Evolutionary conservation across 2,329 filamentous ascomycete genomes (phyloP).

Genomic region (Ophiostoma sp.): DNA sequence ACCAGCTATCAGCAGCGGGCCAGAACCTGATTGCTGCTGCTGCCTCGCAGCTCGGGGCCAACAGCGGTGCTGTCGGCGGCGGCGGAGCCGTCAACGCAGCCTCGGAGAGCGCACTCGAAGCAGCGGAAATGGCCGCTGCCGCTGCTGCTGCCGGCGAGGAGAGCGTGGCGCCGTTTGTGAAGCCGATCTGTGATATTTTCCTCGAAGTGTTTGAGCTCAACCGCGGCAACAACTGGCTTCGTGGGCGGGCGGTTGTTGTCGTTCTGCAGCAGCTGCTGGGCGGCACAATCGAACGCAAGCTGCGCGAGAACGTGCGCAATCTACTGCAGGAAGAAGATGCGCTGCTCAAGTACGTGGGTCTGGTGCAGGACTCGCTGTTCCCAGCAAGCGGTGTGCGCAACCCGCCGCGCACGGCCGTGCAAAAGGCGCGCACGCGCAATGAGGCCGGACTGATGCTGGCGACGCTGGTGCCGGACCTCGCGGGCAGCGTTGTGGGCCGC

Average conservation of each 20-base stretch:
- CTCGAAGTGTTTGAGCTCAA: constrained; percentile 93
- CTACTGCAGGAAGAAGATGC: constrained; percentile 77
- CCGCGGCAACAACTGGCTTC: constrained; percentile 92
- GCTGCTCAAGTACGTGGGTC: constrained; percentile 66
- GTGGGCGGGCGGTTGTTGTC: constrained; percentile 89
- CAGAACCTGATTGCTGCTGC: constrained; percentile 83
- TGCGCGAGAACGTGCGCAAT: constrained; percentile 73
- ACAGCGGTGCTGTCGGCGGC: not conserved
- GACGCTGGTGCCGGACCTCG: constrained; percentile 84
- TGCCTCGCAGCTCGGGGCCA: constrained; percentile 51
- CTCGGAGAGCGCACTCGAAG: constrained; percentile 57
- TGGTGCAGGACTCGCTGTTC: constrained; percentile 72
- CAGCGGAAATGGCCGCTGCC: constrained; percentile 78
- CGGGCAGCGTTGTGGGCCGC: constrained; percentile 86
- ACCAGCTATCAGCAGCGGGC: constrained; percentile 86
- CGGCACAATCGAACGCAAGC: constrained; percentile 91
- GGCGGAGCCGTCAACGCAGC: not conserved
- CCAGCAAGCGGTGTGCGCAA: constrained; percentile 27
- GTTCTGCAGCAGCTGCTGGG: constrained; percentile 93
- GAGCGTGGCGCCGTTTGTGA: constrained; percentile 68
- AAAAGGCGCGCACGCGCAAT: constrained; percentile 73
- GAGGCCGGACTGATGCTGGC: constrained; percentile 87
- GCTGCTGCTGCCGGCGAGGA: constrained; percentile 69
- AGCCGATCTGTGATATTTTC: constrained; percentile 96
- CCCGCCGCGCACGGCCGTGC: constrained; percentile 56